Evolutionary conservation across 2,329 filamentous ascomycete species (phyloP).

Genomic region (Microsporum audouinii): DNA sequence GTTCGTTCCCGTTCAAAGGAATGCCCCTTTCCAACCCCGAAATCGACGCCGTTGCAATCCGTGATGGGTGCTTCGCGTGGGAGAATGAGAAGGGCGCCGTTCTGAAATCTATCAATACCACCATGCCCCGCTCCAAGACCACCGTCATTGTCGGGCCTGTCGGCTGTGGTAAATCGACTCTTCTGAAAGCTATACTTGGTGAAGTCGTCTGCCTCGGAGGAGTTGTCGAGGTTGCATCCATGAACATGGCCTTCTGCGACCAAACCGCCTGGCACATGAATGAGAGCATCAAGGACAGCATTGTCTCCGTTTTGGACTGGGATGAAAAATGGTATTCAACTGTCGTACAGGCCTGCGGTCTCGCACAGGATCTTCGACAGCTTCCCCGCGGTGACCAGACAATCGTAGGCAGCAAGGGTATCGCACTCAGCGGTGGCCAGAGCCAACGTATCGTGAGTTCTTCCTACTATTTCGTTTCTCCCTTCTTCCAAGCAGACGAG

Average conservation of each 20-base stretch:
- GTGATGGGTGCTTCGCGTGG: slow-evolving; percentile 40
- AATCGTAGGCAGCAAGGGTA: slow-evolving; percentile 41
- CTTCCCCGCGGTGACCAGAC: slow-evolving; percentile 35
- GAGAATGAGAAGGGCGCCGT: slow-evolving; percentile 31
- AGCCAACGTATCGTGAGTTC: slow-evolving; percentile 38
- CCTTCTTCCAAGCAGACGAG: background rate
- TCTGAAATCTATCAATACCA: slow-evolving; percentile 33
- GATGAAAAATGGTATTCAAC: slow-evolving; percentile 29
- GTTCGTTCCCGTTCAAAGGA: slow-evolving; percentile 11
- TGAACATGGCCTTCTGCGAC: slow-evolving; percentile 32
- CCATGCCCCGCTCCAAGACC: slow-evolving; percentile 33
- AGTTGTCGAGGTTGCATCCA: slow-evolving; percentile 22
- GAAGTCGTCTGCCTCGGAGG: slow-evolving; percentile 31
- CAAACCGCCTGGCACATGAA: slow-evolving; percentile 35
- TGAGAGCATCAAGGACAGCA: slow-evolving; percentile 31
- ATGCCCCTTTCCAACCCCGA: slow-evolving; percentile 9
- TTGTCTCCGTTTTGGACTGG: slow-evolving; percentile 27
- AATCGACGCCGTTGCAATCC: slow-evolving; percentile 29
- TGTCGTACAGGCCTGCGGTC: slow-evolving; percentile 27
- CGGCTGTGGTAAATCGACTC: slow-evolving; percentile 43
- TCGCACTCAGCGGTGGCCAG: slow-evolving; percentile 43
- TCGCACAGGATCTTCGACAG: slow-evolving; percentile 31
- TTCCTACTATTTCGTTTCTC: background rate
- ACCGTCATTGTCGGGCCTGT: slow-evolving; percentile 42
- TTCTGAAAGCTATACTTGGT: slow-evolving; percentile 37